Conservation (phyloP, 345 rosid species). For the Populus tremula region DNA sequence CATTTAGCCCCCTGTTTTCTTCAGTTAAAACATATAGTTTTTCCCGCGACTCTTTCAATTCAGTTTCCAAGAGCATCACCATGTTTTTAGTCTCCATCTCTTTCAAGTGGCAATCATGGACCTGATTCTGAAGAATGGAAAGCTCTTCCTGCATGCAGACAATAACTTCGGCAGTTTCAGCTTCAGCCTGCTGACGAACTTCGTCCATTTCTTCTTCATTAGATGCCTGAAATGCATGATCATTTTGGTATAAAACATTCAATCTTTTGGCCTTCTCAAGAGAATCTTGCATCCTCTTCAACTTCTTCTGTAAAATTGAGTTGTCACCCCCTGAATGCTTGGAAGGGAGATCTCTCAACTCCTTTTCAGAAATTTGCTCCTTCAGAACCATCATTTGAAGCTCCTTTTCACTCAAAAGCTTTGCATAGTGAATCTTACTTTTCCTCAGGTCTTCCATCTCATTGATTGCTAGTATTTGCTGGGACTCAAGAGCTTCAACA, state of each 20-base stretch:
- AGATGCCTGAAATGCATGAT: conserved; percentile 53
- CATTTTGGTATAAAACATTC: conserved; percentile 65
- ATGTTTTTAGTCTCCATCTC: conserved; percentile 52
- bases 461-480: conserved; percentile 58
- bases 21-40: conserved; percentile 40
- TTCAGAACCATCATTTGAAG: conserved; percentile 50
- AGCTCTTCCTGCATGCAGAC: conserved; percentile 94
- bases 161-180: conserved; percentile 88
- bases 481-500: conserved; percentile 79
- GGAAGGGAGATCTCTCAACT: conserved; percentile 40
- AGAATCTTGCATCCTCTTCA: conserved; percentile 84
- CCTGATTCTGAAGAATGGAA: conserved; percentile 70
- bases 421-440: conserved; percentile 42
- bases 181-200: conserved; percentile 74
- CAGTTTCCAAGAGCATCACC: conserved; percentile 44
- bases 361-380: conserved; percentile 47
- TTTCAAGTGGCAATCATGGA: conserved; percentile 58
- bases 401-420: conserved; percentile 54
- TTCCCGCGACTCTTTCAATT: conserved; percentile 49
- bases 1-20: conserved; percentile 53
- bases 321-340: conserved; percentile 25
- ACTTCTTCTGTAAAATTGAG: conserved; percentile 46
- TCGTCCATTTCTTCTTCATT: conserved; percentile 63
- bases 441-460: conserved; percentile 65
- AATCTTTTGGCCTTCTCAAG: conserved; percentile 77